These are phyloP conservation scores for Sungouiozyma ichnusensis DNA, from an alignment of 805 yeast species.

Conservation along the genomic window DNA sequence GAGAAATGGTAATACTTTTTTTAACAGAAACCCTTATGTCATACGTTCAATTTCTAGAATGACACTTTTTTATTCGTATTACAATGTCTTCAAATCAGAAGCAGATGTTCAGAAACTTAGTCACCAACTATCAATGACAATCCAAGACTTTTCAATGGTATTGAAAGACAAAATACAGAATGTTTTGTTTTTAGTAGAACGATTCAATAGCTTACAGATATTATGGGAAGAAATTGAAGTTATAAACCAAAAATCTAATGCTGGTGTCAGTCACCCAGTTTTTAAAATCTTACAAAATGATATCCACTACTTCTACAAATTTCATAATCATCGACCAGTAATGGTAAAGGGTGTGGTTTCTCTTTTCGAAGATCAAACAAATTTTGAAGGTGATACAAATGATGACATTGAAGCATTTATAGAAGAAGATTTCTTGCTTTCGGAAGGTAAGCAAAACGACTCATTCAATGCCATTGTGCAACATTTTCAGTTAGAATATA, in stretches of 20 bases:
- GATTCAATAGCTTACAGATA: constrained; percentile 12
- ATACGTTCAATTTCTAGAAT: constrained; percentile 13
- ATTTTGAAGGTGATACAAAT: not conserved
- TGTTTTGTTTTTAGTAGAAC: constrained; percentile 7
- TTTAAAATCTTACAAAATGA: constrained; percentile 20
- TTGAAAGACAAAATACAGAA: constrained; percentile 10
- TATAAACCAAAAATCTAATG: constrained; percentile 8
- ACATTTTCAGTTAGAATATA: constrained; percentile 14
- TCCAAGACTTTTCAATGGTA: constrained; percentile 9
- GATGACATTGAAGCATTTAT: constrained; percentile 3
- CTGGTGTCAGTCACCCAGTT: constrained; percentile 19
- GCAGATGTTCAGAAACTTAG: constrained; percentile 12
- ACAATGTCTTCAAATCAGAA: constrained; percentile 13
- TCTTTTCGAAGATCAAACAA: not conserved
- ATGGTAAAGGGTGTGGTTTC: constrained; percentile 5
- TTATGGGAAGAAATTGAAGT: constrained; percentile 19
- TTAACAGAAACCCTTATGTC: constrained; percentile 21
- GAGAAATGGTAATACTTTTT: constrained; percentile 6
- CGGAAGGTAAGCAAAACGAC: constrained; percentile 5
- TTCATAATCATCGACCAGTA: constrained; percentile 5
- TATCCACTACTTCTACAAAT: constrained; percentile 8
- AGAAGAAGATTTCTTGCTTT: constrained; percentile 2
- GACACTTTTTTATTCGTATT: constrained; percentile 18
- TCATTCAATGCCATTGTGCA: constrained; percentile 11
- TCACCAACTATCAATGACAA: constrained; percentile 15